Evolutionary conservation across 176 grass and related monocot genomes (phyloP).

Genomic region (Bothriochloa decipiens): DNA sequence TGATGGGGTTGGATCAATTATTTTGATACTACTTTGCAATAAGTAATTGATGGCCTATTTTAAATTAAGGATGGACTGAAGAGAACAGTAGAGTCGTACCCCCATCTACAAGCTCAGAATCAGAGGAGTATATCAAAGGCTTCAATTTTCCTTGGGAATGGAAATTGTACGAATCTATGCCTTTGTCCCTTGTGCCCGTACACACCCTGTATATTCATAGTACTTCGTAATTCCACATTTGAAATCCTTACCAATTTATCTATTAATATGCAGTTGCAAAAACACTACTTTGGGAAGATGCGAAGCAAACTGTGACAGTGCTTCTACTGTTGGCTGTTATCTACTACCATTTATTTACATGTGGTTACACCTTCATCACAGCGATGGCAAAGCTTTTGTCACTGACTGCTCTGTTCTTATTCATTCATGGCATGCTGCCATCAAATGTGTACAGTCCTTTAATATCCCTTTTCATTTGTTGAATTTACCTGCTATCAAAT

Average conservation of each 20-base stretch:
- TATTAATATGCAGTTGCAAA: slow-evolving; percentile 77
- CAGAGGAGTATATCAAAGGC: slow-evolving; percentile 79
- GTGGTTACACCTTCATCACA: slow-evolving; percentile 87
- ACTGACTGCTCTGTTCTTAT: slow-evolving; percentile 75
- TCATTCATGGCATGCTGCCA: slow-evolving; percentile 87
- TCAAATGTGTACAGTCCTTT: slow-evolving; percentile 63
- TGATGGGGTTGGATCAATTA: slow-evolving; percentile 12
- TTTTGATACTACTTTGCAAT: neutral
- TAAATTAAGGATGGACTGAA: slow-evolving; percentile 83
- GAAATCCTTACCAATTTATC: slow-evolving; percentile 14
- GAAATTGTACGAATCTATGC: slow-evolving; percentile 58
- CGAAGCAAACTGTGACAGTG: slow-evolving; percentile 74
- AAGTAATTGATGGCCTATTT: slow-evolving; percentile 24
- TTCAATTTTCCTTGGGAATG: slow-evolving; percentile 86
- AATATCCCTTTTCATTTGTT: slow-evolving; percentile 14
- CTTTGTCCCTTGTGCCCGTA: neutral
- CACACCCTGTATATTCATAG: neutral
- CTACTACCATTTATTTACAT: slow-evolving; percentile 94
- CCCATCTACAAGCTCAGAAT: slow-evolving; percentile 74
- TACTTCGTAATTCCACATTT: neutral
- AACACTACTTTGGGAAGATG: slow-evolving; percentile 94
- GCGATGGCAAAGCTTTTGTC: slow-evolving; percentile 88
- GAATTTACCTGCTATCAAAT: slow-evolving; percentile 16
- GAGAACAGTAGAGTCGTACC: slow-evolving; percentile 81
- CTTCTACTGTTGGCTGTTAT: slow-evolving; percentile 67